Percentiles rank a stretch among this genome's conserved stretches.
Conservation (phyloP, 306 rosid genomes). For the Quercus engelmannii region DNA sequence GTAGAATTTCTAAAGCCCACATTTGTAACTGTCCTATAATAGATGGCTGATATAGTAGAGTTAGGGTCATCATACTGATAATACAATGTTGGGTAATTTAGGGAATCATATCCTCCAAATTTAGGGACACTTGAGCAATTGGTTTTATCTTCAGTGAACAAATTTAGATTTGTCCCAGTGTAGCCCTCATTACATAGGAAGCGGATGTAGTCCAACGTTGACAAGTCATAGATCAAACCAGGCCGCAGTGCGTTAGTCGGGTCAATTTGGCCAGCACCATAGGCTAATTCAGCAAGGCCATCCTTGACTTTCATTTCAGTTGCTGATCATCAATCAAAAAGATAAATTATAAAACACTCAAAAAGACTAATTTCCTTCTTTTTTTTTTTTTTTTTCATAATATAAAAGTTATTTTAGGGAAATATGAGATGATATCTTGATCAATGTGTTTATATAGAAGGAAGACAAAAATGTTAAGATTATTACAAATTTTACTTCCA, state of each 20-base stretch:
- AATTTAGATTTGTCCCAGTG: constrained; percentile 34
- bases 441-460: no score
- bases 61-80: constrained; percentile 1
- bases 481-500: no score
- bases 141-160: neutral
- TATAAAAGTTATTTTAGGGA: neutral
- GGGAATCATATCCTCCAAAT: constrained; percentile 37
- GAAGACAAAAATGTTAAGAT: no score
- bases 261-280: constrained; percentile 68
- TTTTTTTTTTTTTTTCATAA: no score
- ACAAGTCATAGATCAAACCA: constrained; percentile 55
- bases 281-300: constrained; percentile 29
- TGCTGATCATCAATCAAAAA: constrained; percentile 39
- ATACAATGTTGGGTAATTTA: constrained; percentile 79
- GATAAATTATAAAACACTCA: neutral
- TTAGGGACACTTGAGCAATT: neutral
- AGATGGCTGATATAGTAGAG: constrained; percentile 44
- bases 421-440: no score
- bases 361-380: neutral
- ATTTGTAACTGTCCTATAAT: constrained; percentile 49
- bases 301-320: constrained; percentile 32
- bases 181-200: constrained; percentile 58
- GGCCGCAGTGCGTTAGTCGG: constrained; percentile 52
- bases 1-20: constrained; percentile 47
- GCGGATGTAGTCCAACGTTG: constrained; percentile 32